Evolutionary conservation across 768 basidiomycete species (phyloP).

Genomic region (Pleurotus giganteus): DNA sequence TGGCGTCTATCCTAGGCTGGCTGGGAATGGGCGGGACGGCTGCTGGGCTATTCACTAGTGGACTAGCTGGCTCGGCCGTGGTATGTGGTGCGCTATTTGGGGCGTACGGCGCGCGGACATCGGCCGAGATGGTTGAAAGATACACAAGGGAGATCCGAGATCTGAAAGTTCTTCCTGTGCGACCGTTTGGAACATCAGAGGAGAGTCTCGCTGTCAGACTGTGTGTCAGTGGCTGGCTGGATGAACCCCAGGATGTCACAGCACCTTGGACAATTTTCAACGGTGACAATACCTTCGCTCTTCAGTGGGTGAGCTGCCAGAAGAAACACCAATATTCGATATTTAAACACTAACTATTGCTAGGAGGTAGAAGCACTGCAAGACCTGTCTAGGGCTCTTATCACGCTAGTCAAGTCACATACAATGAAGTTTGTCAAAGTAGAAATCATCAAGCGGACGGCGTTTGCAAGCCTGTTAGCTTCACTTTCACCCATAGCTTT

Average conservation of each 20-base stretch:
- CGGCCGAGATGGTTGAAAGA: slow-evolving; percentile 45
- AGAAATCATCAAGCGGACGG: slow-evolving; percentile 47
- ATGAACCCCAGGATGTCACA: slow-evolving; percentile 40
- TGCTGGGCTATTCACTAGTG: slow-evolving; percentile 47
- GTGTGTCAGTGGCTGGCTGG: slow-evolving; percentile 57
- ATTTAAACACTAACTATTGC: not conserved
- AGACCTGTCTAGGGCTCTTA: slow-evolving; percentile 46
- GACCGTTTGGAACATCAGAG: slow-evolving; percentile 21
- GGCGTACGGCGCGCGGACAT: slow-evolving; percentile 49
- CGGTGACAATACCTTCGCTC: slow-evolving; percentile 50
- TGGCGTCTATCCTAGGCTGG: slow-evolving; percentile 45
- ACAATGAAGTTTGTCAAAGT: slow-evolving; percentile 49
- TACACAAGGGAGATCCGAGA: slow-evolving; percentile 55
- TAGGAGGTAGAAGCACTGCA: slow-evolving; percentile 57
- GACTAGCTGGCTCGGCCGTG: slow-evolving; percentile 52
- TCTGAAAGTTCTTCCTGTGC: slow-evolving; percentile 48
- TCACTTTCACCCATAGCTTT: slow-evolving; percentile 50
- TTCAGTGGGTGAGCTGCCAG: slow-evolving; percentile 50
- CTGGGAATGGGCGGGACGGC: slow-evolving; percentile 54
- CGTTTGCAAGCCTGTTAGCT: slow-evolving; percentile 46
- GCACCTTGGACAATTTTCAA: slow-evolving; percentile 53
- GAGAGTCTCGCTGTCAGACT: slow-evolving; percentile 50
- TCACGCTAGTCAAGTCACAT: slow-evolving; percentile 40
- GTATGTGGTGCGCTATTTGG: slow-evolving; percentile 61
- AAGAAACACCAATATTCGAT: not conserved